phyloP scores from a whole-genome alignment of 495 filamentous ascomycete species.

The Saxispiralis lemnorum region DNA sequence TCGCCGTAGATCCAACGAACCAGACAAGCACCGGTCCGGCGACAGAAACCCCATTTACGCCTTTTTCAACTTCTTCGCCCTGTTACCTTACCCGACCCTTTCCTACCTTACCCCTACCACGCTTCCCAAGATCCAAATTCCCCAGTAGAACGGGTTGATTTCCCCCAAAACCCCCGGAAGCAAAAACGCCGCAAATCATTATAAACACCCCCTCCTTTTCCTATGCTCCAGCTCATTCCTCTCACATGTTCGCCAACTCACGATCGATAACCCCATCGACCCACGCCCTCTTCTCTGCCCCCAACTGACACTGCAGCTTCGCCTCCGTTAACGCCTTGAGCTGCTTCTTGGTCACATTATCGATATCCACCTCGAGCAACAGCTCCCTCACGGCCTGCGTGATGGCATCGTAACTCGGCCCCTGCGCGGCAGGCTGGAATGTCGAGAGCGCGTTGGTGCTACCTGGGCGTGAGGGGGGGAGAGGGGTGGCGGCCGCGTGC shows the following conservation, averaged over 20 bases:
- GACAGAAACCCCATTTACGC: too few species aligned
- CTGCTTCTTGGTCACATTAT: constrained; percentile 96
- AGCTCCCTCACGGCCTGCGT: constrained; percentile 66
- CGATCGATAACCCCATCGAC: constrained; percentile 82
- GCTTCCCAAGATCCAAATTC: too few species aligned
- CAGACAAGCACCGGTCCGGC: too few species aligned
- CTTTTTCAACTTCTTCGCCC: too few species aligned
- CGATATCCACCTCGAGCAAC: constrained; percentile 78
- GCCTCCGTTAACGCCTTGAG: constrained; percentile 75
- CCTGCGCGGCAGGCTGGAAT: constrained; percentile 23
- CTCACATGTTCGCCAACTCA: constrained; percentile 73
- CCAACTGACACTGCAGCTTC: constrained; percentile 68
- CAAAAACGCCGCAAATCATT: too few species aligned
- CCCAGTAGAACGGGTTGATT: too few species aligned
- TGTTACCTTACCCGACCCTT: too few species aligned
- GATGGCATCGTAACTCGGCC: constrained; percentile 56
- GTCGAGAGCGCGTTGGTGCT: constrained; percentile 64
- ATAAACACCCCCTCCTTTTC: too few species aligned
- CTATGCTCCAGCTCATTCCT: not conserved
- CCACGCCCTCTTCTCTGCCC: constrained; percentile 65
- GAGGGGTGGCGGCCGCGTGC: constrained; percentile 14
- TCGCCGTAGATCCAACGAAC: too few species aligned
- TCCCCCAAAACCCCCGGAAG: too few species aligned
- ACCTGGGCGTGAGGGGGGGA: constrained; percentile 35
- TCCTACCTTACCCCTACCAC: too few species aligned